These are phyloP conservation scores for Beta corolliflora DNA, from an alignment of 179 eudicot genomes.

Conservation along the genomic window DNA sequence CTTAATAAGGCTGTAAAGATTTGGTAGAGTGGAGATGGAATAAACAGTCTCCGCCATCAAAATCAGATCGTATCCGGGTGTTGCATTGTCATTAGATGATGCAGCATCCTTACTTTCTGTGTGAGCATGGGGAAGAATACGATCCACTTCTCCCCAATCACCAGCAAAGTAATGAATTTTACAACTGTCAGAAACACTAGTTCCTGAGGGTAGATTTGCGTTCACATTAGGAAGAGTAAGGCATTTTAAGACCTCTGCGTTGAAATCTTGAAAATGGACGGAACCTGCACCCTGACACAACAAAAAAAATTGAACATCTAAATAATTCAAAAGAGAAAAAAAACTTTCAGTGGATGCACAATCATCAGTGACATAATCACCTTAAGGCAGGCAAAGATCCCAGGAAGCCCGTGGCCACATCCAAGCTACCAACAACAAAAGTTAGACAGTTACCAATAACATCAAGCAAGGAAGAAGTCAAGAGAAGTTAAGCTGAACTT, in stretches of 20 bases:
- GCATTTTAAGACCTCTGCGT: conserved; percentile 78
- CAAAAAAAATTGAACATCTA: conserved; percentile 23
- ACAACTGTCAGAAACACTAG: conserved; percentile 21
- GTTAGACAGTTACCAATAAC: conserved; percentile 6
- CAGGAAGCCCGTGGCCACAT: conserved; percentile 99
- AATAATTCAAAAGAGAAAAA: not conserved
- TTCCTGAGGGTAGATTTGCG: conserved; percentile 47
- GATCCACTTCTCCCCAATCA: conserved; percentile 80
- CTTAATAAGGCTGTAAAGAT: conserved; percentile 68
- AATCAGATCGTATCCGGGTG: conserved; percentile 74
- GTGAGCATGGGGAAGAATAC: conserved; percentile 48
- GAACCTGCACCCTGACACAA: conserved; percentile 68
- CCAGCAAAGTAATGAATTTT: conserved; percentile 81
- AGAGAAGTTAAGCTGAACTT: not conserved
- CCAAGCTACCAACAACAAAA: conserved; percentile 65
- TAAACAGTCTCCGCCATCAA: conserved; percentile 91
- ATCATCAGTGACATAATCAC: conserved; percentile 37
- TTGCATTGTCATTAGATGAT: conserved; percentile 20
- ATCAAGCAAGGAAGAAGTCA: not conserved
- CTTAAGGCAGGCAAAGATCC: conserved; percentile 81
- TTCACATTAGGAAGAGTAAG: conserved; percentile 89
- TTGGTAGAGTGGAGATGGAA: conserved; percentile 39
- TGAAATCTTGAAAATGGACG: conserved; percentile 93
- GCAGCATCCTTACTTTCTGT: conserved; percentile 30
- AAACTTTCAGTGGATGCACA: not conserved